A percentile compares a stretch with the other conserved stretches of the same genome.
These are phyloP conservation scores for Paralagenidium karlingii DNA, from an alignment of 352 stramenopile species.

Conservation along the genomic window DNA sequence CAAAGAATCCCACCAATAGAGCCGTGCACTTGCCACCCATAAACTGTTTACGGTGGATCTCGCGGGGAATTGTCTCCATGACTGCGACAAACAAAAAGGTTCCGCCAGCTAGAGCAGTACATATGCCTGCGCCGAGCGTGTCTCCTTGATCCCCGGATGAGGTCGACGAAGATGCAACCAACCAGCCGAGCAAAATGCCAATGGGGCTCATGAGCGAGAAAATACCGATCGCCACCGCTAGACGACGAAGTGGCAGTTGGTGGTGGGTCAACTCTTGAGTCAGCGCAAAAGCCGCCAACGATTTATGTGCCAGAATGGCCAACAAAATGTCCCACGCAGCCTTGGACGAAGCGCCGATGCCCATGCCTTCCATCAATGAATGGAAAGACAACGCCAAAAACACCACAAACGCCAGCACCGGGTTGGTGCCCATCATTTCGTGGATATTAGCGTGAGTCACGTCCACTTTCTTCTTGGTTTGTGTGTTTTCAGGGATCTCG, in stretches of 20 bases:
- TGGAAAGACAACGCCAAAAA: slow-evolving; percentile 75
- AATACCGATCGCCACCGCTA: slow-evolving; percentile 28
- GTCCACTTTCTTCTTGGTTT: slow-evolving; percentile 5
- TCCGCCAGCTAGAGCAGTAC: slow-evolving; percentile 56
- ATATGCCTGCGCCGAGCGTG: slow-evolving; percentile 41
- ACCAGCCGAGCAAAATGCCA: slow-evolving; percentile 44
- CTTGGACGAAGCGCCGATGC: slow-evolving; percentile 42
- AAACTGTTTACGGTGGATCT: slow-evolving; percentile 40
- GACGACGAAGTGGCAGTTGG: slow-evolving; percentile 16
- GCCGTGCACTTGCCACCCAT: slow-evolving; percentile 38
- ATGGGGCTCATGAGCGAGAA: slow-evolving; percentile 70
- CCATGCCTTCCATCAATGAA: slow-evolving; percentile 78
- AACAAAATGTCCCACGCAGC: slow-evolving; percentile 66
- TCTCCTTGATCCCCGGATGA: no score
- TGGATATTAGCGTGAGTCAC: slow-evolving; percentile 45
- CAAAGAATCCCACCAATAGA: slow-evolving; percentile 35
- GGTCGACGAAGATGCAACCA: slow-evolving; percentile 27
- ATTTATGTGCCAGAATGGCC: slow-evolving; percentile 76
- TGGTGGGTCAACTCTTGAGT: slow-evolving; percentile 60
- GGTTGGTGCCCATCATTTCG: slow-evolving; percentile 45
- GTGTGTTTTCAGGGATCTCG: background rate
- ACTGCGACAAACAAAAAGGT: slow-evolving; percentile 74
- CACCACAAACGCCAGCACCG: slow-evolving; percentile 53
- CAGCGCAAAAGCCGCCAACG: slow-evolving; percentile 59
- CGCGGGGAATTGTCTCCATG: slow-evolving; percentile 74